A percentile compares a stretch with the other conserved stretches of the same genome.
phyloP scores from a whole-genome alignment of 805 yeast genomes.

The Kuraishia cidri region DNA sequence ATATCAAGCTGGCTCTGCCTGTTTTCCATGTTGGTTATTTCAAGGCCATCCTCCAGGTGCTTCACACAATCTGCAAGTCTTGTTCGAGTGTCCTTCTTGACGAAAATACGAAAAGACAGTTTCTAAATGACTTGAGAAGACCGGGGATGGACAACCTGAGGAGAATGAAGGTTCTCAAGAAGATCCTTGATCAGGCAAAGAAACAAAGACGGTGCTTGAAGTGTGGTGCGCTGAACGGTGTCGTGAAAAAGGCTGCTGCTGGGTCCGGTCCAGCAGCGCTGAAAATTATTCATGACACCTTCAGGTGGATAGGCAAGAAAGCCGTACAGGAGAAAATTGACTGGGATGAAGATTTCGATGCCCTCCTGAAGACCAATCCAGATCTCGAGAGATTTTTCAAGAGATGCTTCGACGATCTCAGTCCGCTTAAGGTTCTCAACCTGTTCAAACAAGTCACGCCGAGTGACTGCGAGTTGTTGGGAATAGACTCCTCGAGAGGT shows the following conservation, averaged over 20 bases:
- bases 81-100: conserved; percentile 76
- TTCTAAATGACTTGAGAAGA: conserved; percentile 69
- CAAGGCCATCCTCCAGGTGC: conserved; percentile 78
- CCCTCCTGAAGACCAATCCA: conserved; percentile 67
- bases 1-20: conserved; percentile 85
- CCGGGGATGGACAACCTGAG: conserved; percentile 88
- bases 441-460: conserved; percentile 82
- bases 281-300: conserved; percentile 91
- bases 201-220: conserved; percentile 86
- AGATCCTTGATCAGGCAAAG: conserved; percentile 84
- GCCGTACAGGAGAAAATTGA: conserved; percentile 72
- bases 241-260: conserved; percentile 90
- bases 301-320: conserved; percentile 91
- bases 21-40: conserved; percentile 97
- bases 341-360: conserved; percentile 84
- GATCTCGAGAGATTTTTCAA: conserved; percentile 83
- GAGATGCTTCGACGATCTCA: conserved; percentile 86
- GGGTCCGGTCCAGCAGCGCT: conserved; percentile 91
- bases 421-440: conserved; percentile 83
- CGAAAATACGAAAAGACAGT: conserved; percentile 61
- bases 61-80: conserved; percentile 85
- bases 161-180: conserved; percentile 82
- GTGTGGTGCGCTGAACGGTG: conserved; percentile 91
- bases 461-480: conserved; percentile 85
- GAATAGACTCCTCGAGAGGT: conserved; percentile 77